Evolutionary conservation across 768 basidiomycete species (phyloP), one percentile per base, ranked within the genome.

Genomic region (Tricholoma sp.): DNA sequence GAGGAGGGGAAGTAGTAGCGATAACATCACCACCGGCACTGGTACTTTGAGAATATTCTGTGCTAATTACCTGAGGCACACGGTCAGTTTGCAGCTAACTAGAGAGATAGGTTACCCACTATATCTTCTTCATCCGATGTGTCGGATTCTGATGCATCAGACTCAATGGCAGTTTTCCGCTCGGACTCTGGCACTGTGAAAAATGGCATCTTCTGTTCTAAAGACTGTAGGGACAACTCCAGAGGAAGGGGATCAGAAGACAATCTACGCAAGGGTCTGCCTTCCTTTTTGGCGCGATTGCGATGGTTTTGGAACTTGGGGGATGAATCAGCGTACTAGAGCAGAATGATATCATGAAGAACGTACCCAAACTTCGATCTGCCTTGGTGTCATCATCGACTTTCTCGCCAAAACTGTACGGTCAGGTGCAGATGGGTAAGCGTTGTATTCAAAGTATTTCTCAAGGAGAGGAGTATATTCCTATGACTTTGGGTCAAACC

Each of bases 221-320:
- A 52, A 1, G 53, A 57, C 18, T 65, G 60, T 8, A 75, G 45
- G 0, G 63, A 59, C 1, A 70, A 45, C 0, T 68, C 59, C 1
- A 59, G 34, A 0, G 68, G 69, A 4, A 63, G 57, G 1, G 56
- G 59, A 9, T 67, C 63, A 1, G 63, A 33, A 1, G 58, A 4
- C 18, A 67, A 54, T 45, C 66, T 69, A 3, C 42, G 57, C 6
- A 70, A 28, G 6, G 6, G 11, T 42, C 42, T 66, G 6, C 70
- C 70, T 15, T 70, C 74, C 45, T 63, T 67, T 47, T 65, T 74
- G 0, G 72, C 69, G 8, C 76, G 73, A 50, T 69, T 71, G 3
- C 82, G 75, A 37, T 76, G 77, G 34, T 83, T 83, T 66, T 83
- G 82, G 52, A 83, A 83, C 82, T 83, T n/a, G n/a, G 50, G 1